Percentiles rank a stretch among this genome's conserved stretches.
phyloP scores from a whole-genome alignment of 2,329 filamentous ascomycete genomes.

The Cordyceps militaris region DNA sequence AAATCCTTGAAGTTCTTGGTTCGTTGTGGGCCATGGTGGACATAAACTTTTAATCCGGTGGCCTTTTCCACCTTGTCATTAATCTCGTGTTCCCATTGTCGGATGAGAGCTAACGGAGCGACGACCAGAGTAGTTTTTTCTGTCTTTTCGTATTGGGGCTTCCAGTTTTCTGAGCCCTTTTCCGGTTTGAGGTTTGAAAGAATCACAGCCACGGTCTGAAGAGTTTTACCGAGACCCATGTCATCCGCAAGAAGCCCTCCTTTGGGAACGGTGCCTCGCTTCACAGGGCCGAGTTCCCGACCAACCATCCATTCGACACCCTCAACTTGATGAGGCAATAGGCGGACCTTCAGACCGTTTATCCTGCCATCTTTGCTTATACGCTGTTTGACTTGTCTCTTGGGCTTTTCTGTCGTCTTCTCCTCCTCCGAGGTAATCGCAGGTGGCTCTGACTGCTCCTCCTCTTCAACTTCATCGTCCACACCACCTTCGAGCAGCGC shows the following conservation, averaged over 20 bases:
- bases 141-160: conserved; percentile 60
- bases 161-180: conserved; percentile 51
- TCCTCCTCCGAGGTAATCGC: neutral
- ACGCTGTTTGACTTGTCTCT: conserved; percentile 19
- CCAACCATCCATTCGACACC: conserved; percentile 94
- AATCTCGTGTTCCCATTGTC: conserved; percentile 95
- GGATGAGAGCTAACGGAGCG: conserved; percentile 86
- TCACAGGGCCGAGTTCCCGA: conserved; percentile 79
- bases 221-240: conserved; percentile 94
- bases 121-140: conserved; percentile 84
- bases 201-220: conserved; percentile 86
- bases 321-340: conserved; percentile 90
- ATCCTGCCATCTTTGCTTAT: conserved; percentile 44
- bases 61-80: conserved; percentile 66
- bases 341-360: conserved; percentile 76
- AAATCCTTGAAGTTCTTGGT: conserved; percentile 73
- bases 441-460: conserved; percentile 27
- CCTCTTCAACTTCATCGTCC: conserved; percentile 61
- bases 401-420: neutral
- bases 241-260: conserved; percentile 95
- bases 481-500: conserved; percentile 75
- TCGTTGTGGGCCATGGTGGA: conserved; percentile 84
- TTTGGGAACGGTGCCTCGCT: conserved; percentile 74
- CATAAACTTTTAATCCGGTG: conserved; percentile 69
- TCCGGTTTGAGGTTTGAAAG: conserved; percentile 69